phyloP scores from a whole-genome alignment of 108 stramenopile species.

The Chaetoceros tenuissimus region DNA sequence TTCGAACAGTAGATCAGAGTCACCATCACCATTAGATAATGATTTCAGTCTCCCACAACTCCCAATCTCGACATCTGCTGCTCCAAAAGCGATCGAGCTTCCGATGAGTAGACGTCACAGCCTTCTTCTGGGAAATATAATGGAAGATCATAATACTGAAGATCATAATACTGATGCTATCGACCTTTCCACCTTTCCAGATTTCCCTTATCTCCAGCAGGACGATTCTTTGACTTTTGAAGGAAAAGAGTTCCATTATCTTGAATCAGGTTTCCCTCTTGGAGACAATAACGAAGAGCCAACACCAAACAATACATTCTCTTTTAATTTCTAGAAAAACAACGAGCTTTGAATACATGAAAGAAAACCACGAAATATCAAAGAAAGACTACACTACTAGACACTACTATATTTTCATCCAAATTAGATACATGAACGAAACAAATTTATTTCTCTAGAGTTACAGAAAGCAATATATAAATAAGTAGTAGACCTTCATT shows the following conservation, averaged over 20 bases:
- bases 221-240: conserved; percentile 5
- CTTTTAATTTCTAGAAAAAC: too few relatives aligned
- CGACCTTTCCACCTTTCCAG: background rate
- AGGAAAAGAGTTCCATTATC: conserved; percentile 9
- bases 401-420: too few relatives aligned
- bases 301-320: too few relatives aligned
- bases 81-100: too few relatives aligned
- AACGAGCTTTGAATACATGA: too few relatives aligned
- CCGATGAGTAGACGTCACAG: too few relatives aligned
- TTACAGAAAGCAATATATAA: too few relatives aligned
- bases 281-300: background rate
- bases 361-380: too few relatives aligned
- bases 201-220: background rate
- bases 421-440: too few relatives aligned
- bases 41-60: background rate
- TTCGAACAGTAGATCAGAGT: background rate
- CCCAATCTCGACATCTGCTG: background rate
- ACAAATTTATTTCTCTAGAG: too few relatives aligned
- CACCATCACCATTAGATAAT: background rate
- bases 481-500: too few relatives aligned
- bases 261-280: conserved; percentile 2
- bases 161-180: background rate
- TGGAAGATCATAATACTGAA: background rate
- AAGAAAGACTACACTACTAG: too few relatives aligned
- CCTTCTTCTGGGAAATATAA: background rate